A percentile compares a stretch with the other conserved stretches of the same genome.
phyloP scores from a whole-genome alignment of 495 filamentous ascomycete species.

The Xanthoparmelia taractica region DNA sequence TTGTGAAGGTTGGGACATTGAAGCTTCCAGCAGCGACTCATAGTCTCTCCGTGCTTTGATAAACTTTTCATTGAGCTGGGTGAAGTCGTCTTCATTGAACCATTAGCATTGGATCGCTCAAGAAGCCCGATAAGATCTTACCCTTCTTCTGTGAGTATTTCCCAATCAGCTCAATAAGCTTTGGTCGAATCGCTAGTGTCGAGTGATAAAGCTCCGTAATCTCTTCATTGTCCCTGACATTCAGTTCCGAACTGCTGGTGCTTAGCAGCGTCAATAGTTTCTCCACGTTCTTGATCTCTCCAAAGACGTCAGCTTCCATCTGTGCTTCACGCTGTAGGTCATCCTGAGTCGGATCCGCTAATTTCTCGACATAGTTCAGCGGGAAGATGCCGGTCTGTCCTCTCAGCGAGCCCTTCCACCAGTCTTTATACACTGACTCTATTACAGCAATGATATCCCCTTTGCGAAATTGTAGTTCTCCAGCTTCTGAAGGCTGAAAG shows the following conservation, averaged over 20 bases:
- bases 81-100: conserved; percentile 72
- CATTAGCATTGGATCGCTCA: conserved; percentile 9
- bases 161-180: conserved; percentile 95
- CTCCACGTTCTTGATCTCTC: conserved; percentile 97
- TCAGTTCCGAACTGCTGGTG: conserved; percentile 82
- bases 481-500: conserved; percentile 86
- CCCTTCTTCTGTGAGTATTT: conserved; percentile 99
- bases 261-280: conserved; percentile 90
- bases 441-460: conserved; percentile 95
- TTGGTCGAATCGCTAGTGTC: conserved; percentile 87
- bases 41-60: conserved; percentile 97
- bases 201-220: conserved; percentile 91
- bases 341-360: conserved; percentile 87
- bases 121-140: conserved; percentile 30
- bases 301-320: conserved; percentile 97
- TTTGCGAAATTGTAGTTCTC: conserved; percentile 92
- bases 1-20: conserved; percentile 82
- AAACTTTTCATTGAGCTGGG: conserved; percentile 96
- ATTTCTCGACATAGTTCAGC: conserved; percentile 96
- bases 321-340: conserved; percentile 93
- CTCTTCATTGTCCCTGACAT: conserved; percentile 84
- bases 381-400: conserved; percentile 97
- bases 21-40: conserved; percentile 87
- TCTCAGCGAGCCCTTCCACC: conserved; percentile 94
- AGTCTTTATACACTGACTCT: conserved; percentile 97